These are phyloP conservation scores for Hymenoscyphus scutula DNA, from an alignment of 2,329 filamentous ascomycete genomes.

Conservation along the genomic window DNA sequence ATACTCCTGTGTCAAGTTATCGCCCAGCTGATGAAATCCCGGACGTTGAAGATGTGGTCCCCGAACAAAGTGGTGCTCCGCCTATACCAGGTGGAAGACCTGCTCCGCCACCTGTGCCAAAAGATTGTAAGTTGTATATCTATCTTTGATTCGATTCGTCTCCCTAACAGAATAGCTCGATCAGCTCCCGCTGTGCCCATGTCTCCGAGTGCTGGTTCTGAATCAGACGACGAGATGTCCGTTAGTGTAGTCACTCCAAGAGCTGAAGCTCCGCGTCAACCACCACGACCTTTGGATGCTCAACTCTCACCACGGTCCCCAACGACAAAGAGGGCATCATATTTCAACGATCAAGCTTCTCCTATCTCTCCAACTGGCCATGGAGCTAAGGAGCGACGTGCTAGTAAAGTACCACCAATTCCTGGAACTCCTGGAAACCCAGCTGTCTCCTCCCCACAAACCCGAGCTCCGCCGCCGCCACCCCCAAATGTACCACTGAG, in stretches of 20 bases:
- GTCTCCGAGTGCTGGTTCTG: constrained; percentile 75
- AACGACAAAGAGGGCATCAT: constrained; percentile 35
- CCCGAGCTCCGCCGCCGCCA: constrained; percentile 65
- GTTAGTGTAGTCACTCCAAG: constrained; percentile 42
- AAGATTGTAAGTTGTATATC: constrained; percentile 55
- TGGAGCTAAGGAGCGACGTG: constrained; percentile 48
- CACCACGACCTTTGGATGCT: constrained; percentile 42
- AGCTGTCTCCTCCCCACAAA: constrained; percentile 46
- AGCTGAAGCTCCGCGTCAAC: constrained; percentile 43
- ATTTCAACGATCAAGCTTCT: constrained; percentile 38
- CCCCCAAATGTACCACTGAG: constrained; percentile 52
- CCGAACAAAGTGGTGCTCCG: constrained; percentile 36
- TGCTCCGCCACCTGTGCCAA: constrained; percentile 55
- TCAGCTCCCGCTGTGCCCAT: constrained; percentile 55
- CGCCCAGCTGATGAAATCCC: constrained; percentile 47
- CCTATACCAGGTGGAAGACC: constrained; percentile 45
- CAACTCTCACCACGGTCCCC: constrained; percentile 44
- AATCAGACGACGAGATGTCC: constrained; percentile 85
- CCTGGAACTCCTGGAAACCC: constrained; percentile 53
- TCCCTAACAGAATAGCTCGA: constrained; percentile 46
- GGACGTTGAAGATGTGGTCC: constrained; percentile 52
- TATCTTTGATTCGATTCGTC: not conserved
- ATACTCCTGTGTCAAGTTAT: constrained; percentile 48
- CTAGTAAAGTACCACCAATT: constrained; percentile 61
- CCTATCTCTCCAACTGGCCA: constrained; percentile 41